Conservation (phyloP, 805 yeast species). For the Barnettozyma sucrosica region DNA sequence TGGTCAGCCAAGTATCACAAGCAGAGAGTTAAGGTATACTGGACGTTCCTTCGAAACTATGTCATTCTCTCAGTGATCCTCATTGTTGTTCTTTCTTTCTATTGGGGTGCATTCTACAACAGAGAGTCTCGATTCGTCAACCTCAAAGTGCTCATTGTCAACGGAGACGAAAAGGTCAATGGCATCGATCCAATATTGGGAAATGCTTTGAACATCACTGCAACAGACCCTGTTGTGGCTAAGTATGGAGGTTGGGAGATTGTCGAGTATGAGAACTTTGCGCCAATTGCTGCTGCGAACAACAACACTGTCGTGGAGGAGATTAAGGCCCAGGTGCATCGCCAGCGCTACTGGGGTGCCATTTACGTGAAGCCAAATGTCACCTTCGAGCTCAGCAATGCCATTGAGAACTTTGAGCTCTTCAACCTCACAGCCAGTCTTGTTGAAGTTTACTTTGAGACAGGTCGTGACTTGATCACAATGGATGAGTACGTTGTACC, state of each 20-base stretch:
- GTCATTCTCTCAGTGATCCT: conserved; percentile 23
- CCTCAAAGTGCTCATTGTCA: conserved; percentile 22
- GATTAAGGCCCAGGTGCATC: conserved; percentile 38
- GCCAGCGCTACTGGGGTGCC: conserved; percentile 56
- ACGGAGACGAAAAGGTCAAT: conserved; percentile 18
- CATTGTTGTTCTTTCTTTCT: conserved; percentile 24
- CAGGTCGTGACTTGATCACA: conserved; percentile 54
- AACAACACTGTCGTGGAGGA: conserved; percentile 29
- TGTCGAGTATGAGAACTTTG: conserved; percentile 21
- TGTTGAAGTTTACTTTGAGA: conserved; percentile 45
- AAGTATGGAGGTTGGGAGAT: conserved; percentile 27
- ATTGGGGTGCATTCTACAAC: conserved; percentile 29
- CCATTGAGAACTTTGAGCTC: conserved; percentile 20
- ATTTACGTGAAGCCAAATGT: conserved; percentile 47
- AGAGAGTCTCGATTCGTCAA: conserved; percentile 12
- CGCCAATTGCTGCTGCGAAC: conserved; percentile 14
- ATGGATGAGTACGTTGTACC: conserved; percentile 42
- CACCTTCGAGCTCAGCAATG: conserved; percentile 26
- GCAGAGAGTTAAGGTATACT: conserved; percentile 17
- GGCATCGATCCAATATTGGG: conserved; percentile 19
- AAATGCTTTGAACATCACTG: conserved; percentile 5
- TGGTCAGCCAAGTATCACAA: not conserved
- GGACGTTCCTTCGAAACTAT: conserved; percentile 16
- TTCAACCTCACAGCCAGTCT: conserved; percentile 20
- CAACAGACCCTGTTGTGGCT: conserved; percentile 3